Evolutionary conservation across 2,329 filamentous ascomycete species (phyloP).

Genomic region (Pestalotiopsis sp.): DNA sequence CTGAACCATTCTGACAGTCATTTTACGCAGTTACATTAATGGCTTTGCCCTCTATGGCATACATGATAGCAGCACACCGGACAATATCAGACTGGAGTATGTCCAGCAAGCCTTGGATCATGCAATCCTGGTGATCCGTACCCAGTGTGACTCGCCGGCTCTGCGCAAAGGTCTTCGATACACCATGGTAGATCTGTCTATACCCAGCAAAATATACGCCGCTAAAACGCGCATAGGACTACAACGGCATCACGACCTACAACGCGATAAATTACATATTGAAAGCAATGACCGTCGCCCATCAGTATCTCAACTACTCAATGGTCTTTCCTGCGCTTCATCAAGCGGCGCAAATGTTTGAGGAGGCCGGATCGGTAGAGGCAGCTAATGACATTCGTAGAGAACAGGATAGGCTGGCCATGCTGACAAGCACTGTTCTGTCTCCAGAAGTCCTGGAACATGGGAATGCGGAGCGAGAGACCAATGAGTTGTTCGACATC

Average conservation of each 20-base stretch:
- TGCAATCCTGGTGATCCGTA: neutral
- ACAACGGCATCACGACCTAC: constrained; percentile 2
- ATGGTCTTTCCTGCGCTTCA: constrained; percentile 1
- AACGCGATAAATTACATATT: neutral
- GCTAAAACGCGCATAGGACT: neutral
- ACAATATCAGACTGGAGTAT: neutral
- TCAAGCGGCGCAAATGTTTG: constrained; percentile 8
- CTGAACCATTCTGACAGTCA: too few species aligned
- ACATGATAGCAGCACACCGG: neutral
- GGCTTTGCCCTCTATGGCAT: constrained; percentile 4
- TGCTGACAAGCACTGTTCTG: constrained; percentile 1
- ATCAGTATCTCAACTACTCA: constrained; percentile 7
- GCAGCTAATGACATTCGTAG: constrained; percentile 2
- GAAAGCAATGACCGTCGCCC: constrained; percentile 1
- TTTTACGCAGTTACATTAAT: constrained; percentile 5
- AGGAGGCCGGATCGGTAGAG: constrained; percentile 1
- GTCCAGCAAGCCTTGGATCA: constrained; percentile 2
- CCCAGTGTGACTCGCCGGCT: neutral
- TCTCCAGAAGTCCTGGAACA: neutral
- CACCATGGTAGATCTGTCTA: neutral
- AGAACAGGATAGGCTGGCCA: constrained; percentile 3
- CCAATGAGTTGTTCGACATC: constrained; percentile 1
- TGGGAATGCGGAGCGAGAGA: neutral
- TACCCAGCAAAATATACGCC: neutral
- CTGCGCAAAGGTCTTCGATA: constrained; percentile 2